These are phyloP conservation scores for Borealophlyctis nickersoniae DNA, from an alignment of 192 early-diverging fungal species.

Conservation along the genomic window DNA sequence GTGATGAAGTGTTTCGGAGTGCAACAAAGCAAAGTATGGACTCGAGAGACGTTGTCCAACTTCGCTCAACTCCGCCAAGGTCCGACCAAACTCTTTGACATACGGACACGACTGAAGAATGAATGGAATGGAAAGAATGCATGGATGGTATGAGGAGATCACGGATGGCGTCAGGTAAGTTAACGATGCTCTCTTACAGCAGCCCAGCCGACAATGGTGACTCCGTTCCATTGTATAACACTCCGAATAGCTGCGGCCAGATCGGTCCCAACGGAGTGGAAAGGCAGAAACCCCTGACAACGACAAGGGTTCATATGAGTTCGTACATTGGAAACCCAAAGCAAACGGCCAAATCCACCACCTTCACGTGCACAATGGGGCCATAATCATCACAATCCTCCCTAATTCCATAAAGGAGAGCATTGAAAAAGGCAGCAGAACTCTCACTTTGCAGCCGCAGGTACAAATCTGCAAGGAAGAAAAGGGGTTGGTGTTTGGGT, in stretches of 20 bases:
- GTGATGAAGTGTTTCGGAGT: too few species aligned
- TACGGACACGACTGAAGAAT: background rate
- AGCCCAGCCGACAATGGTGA: conserved; percentile 27
- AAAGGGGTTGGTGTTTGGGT: too few species aligned
- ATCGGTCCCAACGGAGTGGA: conserved; percentile 19
- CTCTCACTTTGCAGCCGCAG: too few species aligned
- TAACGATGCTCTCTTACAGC: conserved; percentile 5
- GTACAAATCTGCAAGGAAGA: too few species aligned
- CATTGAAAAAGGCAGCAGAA: conserved; percentile 14
- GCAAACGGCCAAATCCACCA: background rate
- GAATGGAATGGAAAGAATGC: too few species aligned
- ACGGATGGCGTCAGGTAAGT: background rate
- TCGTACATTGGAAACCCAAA: background rate
- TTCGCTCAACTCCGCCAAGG: background rate
- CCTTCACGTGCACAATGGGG: conserved; percentile 19
- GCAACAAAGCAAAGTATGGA: background rate
- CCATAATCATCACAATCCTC: conserved; percentile 20
- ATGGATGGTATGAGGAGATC: too few species aligned
- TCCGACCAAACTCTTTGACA: background rate
- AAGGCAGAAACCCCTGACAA: conserved; percentile 20
- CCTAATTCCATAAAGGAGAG: conserved; percentile 19
- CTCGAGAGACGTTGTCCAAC: background rate
- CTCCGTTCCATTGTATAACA: conserved; percentile 15
- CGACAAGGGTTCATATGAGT: background rate
- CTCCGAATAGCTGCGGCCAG: conserved; percentile 1